A percentile compares a stretch with the other conserved stretches of the same genome.
These are phyloP conservation scores for Verticillium nubilum DNA, from an alignment of 2,329 filamentous ascomycete species.

Conservation along the genomic window DNA sequence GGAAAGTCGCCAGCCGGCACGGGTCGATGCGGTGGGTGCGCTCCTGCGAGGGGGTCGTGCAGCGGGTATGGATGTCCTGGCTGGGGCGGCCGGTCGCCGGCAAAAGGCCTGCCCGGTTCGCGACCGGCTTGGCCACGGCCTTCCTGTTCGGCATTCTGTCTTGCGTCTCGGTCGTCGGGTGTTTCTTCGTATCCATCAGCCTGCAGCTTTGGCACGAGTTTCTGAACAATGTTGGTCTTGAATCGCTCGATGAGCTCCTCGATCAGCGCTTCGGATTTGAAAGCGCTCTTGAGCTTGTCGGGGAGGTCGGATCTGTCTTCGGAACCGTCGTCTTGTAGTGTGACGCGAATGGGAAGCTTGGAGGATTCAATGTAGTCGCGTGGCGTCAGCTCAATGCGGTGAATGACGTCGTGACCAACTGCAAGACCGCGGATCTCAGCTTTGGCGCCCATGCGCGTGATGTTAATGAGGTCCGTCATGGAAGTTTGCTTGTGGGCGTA, in stretches of 20 bases:
- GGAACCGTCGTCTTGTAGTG: slow-evolving; percentile 31
- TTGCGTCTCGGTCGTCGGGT: slow-evolving; percentile 32
- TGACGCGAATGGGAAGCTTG: slow-evolving; percentile 51
- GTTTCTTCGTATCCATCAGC: slow-evolving; percentile 74
- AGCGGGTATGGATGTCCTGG: slow-evolving; percentile 64
- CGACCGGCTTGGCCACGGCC: slow-evolving; percentile 34
- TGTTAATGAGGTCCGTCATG: slow-evolving; percentile 75
- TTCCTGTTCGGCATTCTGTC: slow-evolving; percentile 33
- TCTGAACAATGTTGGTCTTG: slow-evolving; percentile 77
- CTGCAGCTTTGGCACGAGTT: slow-evolving; percentile 69
- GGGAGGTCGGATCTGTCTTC: slow-evolving; percentile 46
- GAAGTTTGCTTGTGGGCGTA: slow-evolving; percentile 84
- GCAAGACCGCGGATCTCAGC: slow-evolving; percentile 78
- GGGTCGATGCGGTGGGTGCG: slow-evolving; percentile 54
- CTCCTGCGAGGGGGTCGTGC: slow-evolving; percentile 58
- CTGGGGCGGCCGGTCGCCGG: slow-evolving; percentile 33
- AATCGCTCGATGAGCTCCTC: slow-evolving; percentile 65
- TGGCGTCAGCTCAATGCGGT: slow-evolving; percentile 67
- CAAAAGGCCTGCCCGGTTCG: slow-evolving; percentile 23
- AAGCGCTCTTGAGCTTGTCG: slow-evolving; percentile 53
- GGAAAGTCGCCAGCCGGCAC: slow-evolving; percentile 69
- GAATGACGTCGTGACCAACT: slow-evolving; percentile 74
- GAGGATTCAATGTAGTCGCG: slow-evolving; percentile 68
- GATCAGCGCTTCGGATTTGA: slow-evolving; percentile 68
- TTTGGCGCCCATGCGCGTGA: slow-evolving; percentile 77